Evolutionary conservation across 495 filamentous ascomycete genomes (phyloP).

Genomic region (Penicillium coffeae): DNA sequence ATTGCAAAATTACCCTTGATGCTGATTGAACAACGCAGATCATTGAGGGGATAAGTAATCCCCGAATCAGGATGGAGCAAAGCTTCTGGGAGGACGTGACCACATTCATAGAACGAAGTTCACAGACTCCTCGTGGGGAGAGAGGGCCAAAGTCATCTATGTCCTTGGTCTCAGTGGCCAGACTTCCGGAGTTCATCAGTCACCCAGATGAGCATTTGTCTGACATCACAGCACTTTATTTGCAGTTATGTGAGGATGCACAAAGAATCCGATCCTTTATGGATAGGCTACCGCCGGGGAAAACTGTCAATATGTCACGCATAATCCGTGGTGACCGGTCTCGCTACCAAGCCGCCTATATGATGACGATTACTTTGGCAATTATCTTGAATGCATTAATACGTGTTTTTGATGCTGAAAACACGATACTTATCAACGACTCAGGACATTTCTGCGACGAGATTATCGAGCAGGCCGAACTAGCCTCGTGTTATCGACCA

Average conservation of each 20-base stretch:
- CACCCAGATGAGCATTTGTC: slow-evolving; percentile 13
- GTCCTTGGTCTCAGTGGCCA: slow-evolving; percentile 11
- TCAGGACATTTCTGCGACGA: slow-evolving; percentile 16
- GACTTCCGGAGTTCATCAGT: slow-evolving; percentile 17
- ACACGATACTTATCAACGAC: slow-evolving; percentile 12
- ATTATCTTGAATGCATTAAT: slow-evolving; percentile 29
- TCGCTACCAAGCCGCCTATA: slow-evolving; percentile 19
- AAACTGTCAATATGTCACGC: not conserved
- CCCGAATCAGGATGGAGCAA: slow-evolving; percentile 19
- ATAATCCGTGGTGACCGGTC: slow-evolving; percentile 5
- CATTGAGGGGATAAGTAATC: slow-evolving; percentile 30
- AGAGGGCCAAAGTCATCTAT: slow-evolving; percentile 5
- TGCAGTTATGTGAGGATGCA: slow-evolving; percentile 10
- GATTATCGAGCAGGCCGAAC: slow-evolving; percentile 11
- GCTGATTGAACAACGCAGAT: slow-evolving; percentile 17
- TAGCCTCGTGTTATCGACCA: slow-evolving; percentile 12
- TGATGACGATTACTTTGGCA: slow-evolving; percentile 16
- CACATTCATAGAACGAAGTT: slow-evolving; percentile 5
- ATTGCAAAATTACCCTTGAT: too few species aligned
- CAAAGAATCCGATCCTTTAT: slow-evolving; percentile 12
- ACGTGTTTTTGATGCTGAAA: slow-evolving; percentile 17
- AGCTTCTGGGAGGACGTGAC: slow-evolving; percentile 15
- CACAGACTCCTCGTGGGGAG: not conserved
- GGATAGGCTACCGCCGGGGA: not conserved
- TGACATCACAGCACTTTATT: slow-evolving; percentile 20